Conservation (phyloP, 192 early-diverging fungal species). For the Paraglomus brasilianum region DNA sequence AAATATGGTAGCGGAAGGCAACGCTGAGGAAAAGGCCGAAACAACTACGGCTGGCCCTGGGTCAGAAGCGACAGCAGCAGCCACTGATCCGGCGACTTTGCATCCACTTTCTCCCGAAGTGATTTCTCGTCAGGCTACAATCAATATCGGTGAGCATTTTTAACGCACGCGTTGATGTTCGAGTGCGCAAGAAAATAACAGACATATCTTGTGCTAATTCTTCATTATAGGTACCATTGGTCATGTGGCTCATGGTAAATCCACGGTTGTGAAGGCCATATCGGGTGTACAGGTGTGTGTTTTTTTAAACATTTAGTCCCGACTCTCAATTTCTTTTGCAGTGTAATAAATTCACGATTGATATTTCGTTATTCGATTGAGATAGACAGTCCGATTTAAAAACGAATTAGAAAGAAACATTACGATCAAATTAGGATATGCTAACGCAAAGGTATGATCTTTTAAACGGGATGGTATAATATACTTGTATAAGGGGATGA, state of each 20-base stretch:
- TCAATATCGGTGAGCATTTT: constrained; percentile 87
- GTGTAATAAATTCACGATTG: neutral
- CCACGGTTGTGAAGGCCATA: constrained; percentile 97
- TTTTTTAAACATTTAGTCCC: no score
- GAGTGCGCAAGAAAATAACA: neutral
- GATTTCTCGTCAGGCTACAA: constrained; percentile 96
- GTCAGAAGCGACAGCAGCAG: constrained; percentile 14
- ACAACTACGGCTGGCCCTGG: neutral
- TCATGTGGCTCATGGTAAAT: constrained; percentile 99
- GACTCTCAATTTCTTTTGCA: neutral
- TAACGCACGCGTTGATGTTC: neutral
- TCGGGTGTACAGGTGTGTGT: constrained; percentile 82
- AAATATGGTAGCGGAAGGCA: neutral
- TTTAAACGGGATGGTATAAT: constrained; percentile 18
- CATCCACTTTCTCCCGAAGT: constrained; percentile 90
- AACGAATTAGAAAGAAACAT: constrained; percentile 98
- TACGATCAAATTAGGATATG: constrained; percentile 99
- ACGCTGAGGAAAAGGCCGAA: neutral
- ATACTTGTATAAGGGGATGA: neutral
- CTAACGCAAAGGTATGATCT: constrained; percentile 85
- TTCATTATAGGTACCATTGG: constrained; percentile 85
- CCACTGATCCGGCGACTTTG: constrained; percentile 50
- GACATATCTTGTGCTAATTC: no score
- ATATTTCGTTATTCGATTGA: neutral
- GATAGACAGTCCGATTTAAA: constrained; percentile 91